Conservation (phyloP, 768 basidiomycete species). For the Phlebiopsis gigantea region DNA sequence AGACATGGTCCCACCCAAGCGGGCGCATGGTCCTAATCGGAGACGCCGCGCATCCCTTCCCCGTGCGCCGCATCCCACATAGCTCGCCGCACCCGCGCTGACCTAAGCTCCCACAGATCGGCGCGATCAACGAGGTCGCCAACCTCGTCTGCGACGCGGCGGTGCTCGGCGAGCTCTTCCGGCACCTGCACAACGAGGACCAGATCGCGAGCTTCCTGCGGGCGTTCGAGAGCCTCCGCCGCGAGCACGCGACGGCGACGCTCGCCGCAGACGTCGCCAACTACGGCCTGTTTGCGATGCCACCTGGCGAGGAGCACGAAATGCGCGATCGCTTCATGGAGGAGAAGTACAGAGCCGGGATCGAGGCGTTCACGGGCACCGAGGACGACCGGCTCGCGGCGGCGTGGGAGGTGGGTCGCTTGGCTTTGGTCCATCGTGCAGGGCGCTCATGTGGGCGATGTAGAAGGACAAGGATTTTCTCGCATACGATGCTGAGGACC, state of each 20-base stretch:
- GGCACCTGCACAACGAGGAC: conserved; percentile 19
- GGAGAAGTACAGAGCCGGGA: conserved; percentile 5
- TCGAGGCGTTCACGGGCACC: conserved; percentile 8
- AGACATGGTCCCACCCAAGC: conserved; percentile 26
- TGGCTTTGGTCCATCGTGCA: too few relatives aligned
- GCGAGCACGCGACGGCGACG: conserved; percentile 18
- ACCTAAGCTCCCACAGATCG: conserved; percentile 12
- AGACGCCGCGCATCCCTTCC: conserved; percentile 29
- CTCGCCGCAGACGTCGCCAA: conserved; percentile 15
- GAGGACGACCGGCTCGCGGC: neutral
- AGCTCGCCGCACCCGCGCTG: too few relatives aligned
- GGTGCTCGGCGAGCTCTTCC: conserved; percentile 29
- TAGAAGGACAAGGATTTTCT: conserved; percentile 17
- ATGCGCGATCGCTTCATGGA: conserved; percentile 10
- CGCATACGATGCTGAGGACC: conserved; percentile 26
- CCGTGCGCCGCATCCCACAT: conserved; percentile 14
- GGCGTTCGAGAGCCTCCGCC: conserved; percentile 23
- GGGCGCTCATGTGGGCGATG: neutral
- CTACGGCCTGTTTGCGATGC: conserved; percentile 18
- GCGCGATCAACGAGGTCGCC: conserved; percentile 18
- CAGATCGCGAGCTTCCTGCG: conserved; percentile 24
- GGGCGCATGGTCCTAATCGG: conserved; percentile 25
- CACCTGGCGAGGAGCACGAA: conserved; percentile 15
- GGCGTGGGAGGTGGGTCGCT: neutral
- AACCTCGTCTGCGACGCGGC: conserved; percentile 25